A percentile compares a stretch with the other conserved stretches of the same genome.
phyloP scores from a whole-genome alignment of 2,329 filamentous ascomycete species.

The Tolypocladium paradoxum region DNA sequence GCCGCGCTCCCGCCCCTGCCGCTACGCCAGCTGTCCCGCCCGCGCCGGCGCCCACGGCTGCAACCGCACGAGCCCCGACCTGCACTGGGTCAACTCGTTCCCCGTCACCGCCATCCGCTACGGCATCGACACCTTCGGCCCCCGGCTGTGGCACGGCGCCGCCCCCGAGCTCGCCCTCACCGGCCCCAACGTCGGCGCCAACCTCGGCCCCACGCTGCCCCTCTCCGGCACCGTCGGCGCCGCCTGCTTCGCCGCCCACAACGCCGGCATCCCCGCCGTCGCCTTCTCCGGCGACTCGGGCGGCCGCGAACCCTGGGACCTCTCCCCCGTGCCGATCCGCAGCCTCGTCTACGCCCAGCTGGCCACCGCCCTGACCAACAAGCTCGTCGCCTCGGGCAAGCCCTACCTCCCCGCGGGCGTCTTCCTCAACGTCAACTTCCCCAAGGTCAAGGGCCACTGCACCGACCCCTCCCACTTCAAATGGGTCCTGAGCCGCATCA shows the following conservation, averaged over 20 bases:
- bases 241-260: slow-evolving; percentile 44
- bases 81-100: slow-evolving; percentile 65
- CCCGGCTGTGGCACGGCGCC: slow-evolving; percentile 39
- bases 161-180: slow-evolving; percentile 7
- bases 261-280: slow-evolving; percentile 50
- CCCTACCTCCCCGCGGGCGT: slow-evolving; percentile 52
- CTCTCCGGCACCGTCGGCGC: slow-evolving; percentile 61
- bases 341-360: slow-evolving; percentile 54
- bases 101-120: slow-evolving; percentile 54
- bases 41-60: slow-evolving; percentile 43
- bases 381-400: slow-evolving; percentile 41
- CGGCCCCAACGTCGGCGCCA: slow-evolving; percentile 46
- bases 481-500: slow-evolving; percentile 54
- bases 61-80: slow-evolving; percentile 43
- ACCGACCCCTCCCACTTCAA: slow-evolving; percentile 41
- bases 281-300: slow-evolving; percentile 51
- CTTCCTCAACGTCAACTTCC: slow-evolving; percentile 63
- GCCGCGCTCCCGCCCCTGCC: slow-evolving; percentile 38
- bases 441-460: slow-evolving; percentile 40
- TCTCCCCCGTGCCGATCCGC: slow-evolving; percentile 37
- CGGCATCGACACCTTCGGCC: slow-evolving; percentile 47
- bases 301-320: slow-evolving; percentile 42
- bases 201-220: slow-evolving; percentile 43
- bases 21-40: slow-evolving; percentile 50
- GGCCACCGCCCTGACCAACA: slow-evolving; percentile 44